Base-by-base conservation (phyloP, 352 stramenopile genomes). In the Pythium chondricola region DNA sequence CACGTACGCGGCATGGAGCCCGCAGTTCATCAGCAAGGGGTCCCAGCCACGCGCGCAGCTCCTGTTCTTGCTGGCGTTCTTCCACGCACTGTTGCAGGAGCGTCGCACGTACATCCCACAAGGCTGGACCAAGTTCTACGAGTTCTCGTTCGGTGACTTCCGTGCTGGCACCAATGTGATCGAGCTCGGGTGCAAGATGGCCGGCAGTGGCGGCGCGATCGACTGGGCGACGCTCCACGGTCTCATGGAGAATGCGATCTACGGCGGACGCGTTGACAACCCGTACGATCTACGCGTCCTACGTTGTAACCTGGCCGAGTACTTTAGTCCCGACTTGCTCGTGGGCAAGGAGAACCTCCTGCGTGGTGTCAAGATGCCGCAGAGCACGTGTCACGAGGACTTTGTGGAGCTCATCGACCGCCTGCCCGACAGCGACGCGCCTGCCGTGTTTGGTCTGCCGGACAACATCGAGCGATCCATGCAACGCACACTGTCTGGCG, bases 51-150 rank as follows among this genome's bases (percentile, higher is more conserved):
- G 83, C 16, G 77, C 79, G 0, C 83, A 94, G 32, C 38, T 94
- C 16, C 66, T 94, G 10, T 97, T 97, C 44, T 43, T 97, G 37
- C 59, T 98, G 40, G 83, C 88, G 0, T 90, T 86, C 43, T 93
- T 98, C 58, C 93, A 98, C 47, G 85, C 83, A 21, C 43, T 93
- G 9, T 52, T 92, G 3, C 82, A 93, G 27, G 82, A 93, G 40
- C 56, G 82, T 20, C 69, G 88, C n/a, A 98, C 79, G 21, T 98
- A 96, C 56, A 95, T 97, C 33, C 94, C 91, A 4, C 93, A 98
- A 60, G 93, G 94, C 18, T 98, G 93, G 93, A 97, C 90, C 21
- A 98, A 97, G 49, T 94, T 96, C 41, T 98, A 98, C 70, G 93
- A 98, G 62, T 98, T 98, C 57, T 96, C 83, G 13, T 93, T 96